Base-by-base conservation (phyloP, 805 yeast genomes). In the Monosporozyma aerobia region DNA sequence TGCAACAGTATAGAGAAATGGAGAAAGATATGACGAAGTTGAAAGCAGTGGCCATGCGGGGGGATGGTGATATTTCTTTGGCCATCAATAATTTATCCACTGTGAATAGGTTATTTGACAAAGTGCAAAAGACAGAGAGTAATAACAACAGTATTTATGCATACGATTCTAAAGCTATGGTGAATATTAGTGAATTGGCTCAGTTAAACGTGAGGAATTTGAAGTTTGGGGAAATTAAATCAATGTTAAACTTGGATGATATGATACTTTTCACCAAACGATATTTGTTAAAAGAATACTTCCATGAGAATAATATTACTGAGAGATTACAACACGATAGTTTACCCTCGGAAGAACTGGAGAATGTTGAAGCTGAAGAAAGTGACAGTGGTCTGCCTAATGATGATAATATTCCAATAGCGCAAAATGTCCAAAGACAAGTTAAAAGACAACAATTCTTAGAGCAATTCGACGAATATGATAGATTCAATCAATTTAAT, bases 151-250 rank as follows among this genome's bases (percentile, higher is more conserved):
- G 65, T 2, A 58, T 77, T 9, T 73, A 77, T 32, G 86, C 87
- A 0, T 75, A 78, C 53, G 95, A 86, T 65, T 76, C 92, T 1
- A 80, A 80, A 52, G 81, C 85, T 5, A 73, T 86, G 58, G 71
- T 73, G 32, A 81, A 77, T 54, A 77, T 84, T 10, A 77, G 87
- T 39, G 77, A 77, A 53, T 75, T 83, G 59, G 83, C 88, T 11
- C 81, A 83, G 41, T 68, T 81, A 23, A 85, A 85, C 46, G 80
- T 86, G 2, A 73, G 80, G 49, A 82, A 80, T 65, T 59, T 84
- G 57, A 78, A 78, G 51, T 68, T 84, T 49, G 88, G 84, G 3
- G 76, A 77, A 48, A 70, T 77, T 3, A 81, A 78, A 10, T 72
- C 75, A n/a, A 66, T 77, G 1, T 60, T 85, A 5, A 74, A 74